Conservation (phyloP, 78 protist genomes). For the Chrysochromulina parva region DNA sequence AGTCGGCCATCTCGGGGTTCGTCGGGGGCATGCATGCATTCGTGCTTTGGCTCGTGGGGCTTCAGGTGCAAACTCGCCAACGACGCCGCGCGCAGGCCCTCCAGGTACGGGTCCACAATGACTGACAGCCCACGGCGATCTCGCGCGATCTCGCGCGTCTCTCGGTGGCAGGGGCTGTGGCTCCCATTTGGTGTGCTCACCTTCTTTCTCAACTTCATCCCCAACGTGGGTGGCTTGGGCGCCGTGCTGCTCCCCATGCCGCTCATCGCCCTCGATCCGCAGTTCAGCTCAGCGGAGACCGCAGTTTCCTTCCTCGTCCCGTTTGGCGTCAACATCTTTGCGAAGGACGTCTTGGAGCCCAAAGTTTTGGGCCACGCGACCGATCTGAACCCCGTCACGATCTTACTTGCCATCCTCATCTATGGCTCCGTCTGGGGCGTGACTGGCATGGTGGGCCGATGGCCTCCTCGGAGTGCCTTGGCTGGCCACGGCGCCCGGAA, state of each 20-base stretch:
- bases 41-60: neutral
- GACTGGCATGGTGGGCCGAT: neutral
- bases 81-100: too few species aligned
- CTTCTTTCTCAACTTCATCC: slow-evolving; percentile 8
- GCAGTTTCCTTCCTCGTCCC: neutral
- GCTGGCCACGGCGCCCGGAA: too few species aligned
- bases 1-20: neutral
- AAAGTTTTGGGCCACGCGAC: neutral
- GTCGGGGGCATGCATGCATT: neutral
- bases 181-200: neutral
- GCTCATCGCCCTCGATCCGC: neutral
- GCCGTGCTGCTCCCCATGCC: neutral
- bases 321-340: too few species aligned
- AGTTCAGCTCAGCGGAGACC: neutral
- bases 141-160: too few species aligned
- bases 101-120: too few species aligned
- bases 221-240: neutral
- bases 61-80: too few species aligned
- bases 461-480: too few species aligned
- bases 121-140: too few species aligned
- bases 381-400: neutral
- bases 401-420: neutral
- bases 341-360: too few species aligned
- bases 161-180: too few species aligned
- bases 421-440: neutral